Evolutionary conservation across 148 eudicot genomes (phyloP).

Genomic region (Dysphania ambrosioides): DNA sequence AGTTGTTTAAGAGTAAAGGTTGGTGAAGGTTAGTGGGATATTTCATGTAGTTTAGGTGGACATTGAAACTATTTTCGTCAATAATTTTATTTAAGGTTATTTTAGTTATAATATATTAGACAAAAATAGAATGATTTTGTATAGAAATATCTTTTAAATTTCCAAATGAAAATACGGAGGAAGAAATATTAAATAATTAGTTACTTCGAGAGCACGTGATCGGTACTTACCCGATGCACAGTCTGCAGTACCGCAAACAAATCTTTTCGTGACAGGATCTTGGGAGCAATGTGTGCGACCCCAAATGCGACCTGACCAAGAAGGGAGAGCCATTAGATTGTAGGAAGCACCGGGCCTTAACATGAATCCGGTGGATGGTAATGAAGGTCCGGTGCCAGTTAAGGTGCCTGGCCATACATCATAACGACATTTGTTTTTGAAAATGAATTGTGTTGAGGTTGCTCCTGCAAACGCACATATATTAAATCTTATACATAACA

Average conservation of each 20-base stretch:
- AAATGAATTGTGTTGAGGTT: slow-evolving; percentile 29
- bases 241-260: slow-evolving; percentile 42
- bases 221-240: slow-evolving; percentile 26
- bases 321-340: slow-evolving; percentile 22
- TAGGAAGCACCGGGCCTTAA: slow-evolving; percentile 26
- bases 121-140: too few relatives aligned
- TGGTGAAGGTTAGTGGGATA: too few relatives aligned
- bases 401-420: slow-evolving; percentile 53
- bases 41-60: too few relatives aligned
- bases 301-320: slow-evolving; percentile 64
- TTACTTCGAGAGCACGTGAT: too few relatives aligned
- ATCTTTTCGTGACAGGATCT: slow-evolving; percentile 10
- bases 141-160: too few relatives aligned
- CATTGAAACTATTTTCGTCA: too few relatives aligned
- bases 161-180: not conserved
- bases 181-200: too few relatives aligned
- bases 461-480: slow-evolving; percentile 20
- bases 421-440: slow-evolving; percentile 45
- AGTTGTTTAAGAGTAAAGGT: too few relatives aligned
- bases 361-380: slow-evolving; percentile 40
- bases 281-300: slow-evolving; percentile 35
- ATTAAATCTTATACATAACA: too few relatives aligned
- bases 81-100: too few relatives aligned
- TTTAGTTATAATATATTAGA: too few relatives aligned
- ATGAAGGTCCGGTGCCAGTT: slow-evolving; percentile 35